Evolutionary conservation across 768 basidiomycete genomes (phyloP), one percentile per base, ranked within the genome.

Genomic region (Psilocybe subaeruginosa): DNA sequence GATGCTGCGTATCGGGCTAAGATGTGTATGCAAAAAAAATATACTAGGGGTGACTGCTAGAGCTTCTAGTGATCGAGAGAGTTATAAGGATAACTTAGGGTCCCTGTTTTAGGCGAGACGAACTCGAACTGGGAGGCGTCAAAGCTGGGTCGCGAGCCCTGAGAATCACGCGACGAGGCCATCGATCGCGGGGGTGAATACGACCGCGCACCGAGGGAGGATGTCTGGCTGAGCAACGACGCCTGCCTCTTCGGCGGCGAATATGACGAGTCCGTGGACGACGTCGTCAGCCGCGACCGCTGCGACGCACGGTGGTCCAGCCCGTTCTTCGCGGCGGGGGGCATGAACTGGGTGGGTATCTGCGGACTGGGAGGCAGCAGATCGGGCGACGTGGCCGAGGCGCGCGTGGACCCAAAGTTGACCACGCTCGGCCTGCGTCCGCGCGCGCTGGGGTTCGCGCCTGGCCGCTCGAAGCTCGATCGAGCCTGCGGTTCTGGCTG

Each of bases 81-180:
- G 72, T 83, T 78, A 68, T 87, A 87, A 19, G 88, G 87, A 69
- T 87, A 87, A 61, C 80, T 76, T 63, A 88, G 67, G 41, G 77
- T 66, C 62, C 73, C 71, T 66, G 75, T 75, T 73, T 81, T 81
- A 43, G 87, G 79, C 23, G 84, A 81, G 31, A 89, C 81, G 39
- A 88, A 81, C 73, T 90, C 89, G 67, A 89, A 89, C 67, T 88
- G 86, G 14, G 86, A 85, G 12, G 76, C 78, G 66, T 91, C 88
- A 59, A 87, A 80, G 68, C 85, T 88, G 39, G 80, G 80, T 19
- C 80, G 74, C 59, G 78, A 79, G 52, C 77, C 76, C 51, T 73
- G 73, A 19, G 80, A 80, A 52, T 72, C 75, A 55, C 72, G 73
- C 41, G 82, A 82, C 41, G 82, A 81, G 51, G 75, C 69, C 66